These are phyloP conservation scores for Arthrobotrys entomopaga DNA, from an alignment of 2,329 filamentous ascomycete genomes.

Conservation along the genomic window DNA sequence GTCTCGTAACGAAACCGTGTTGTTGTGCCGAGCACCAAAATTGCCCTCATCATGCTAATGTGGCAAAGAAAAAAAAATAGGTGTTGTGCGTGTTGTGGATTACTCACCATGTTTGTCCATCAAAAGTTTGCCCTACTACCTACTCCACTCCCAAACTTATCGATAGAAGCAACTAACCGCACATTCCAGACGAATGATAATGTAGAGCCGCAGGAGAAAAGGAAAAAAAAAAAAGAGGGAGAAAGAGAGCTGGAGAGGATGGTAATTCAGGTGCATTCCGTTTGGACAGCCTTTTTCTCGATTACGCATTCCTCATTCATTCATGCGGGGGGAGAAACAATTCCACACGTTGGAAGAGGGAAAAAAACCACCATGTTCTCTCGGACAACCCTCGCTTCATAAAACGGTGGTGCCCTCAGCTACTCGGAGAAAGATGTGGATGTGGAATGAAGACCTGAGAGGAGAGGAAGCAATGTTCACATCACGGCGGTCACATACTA, in stretches of 20 bases:
- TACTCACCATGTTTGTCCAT: too few species aligned
- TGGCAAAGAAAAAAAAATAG: too few species aligned
- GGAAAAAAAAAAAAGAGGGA: not conserved
- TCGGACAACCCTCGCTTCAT: conserved; percentile 12
- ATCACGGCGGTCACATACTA: too few species aligned
- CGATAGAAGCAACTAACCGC: not conserved
- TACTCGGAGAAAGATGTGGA: not conserved
- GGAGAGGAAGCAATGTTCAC: not conserved
- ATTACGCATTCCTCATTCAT: conserved; percentile 1
- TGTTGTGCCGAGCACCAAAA: too few species aligned
- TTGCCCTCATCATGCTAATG: too few species aligned
- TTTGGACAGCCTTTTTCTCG: not conserved
- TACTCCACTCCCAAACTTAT: conserved; percentile 1
- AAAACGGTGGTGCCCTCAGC: not conserved
- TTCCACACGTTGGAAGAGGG: not conserved
- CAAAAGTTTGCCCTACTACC: too few species aligned
- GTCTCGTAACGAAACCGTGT: too few species aligned
- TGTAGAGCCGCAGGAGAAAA: conserved; percentile 2
- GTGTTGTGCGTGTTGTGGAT: conserved; percentile 9
- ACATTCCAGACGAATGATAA: not conserved
- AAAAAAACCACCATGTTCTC: conserved; percentile 16
- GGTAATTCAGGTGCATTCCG: not conserved
- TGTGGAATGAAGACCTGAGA: not conserved
- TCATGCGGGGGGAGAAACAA: not conserved
- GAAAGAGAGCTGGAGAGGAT: not conserved